Base-by-base conservation (phyloP, 148 eudicot species). In the Fagopyrum esculentum region DNA sequence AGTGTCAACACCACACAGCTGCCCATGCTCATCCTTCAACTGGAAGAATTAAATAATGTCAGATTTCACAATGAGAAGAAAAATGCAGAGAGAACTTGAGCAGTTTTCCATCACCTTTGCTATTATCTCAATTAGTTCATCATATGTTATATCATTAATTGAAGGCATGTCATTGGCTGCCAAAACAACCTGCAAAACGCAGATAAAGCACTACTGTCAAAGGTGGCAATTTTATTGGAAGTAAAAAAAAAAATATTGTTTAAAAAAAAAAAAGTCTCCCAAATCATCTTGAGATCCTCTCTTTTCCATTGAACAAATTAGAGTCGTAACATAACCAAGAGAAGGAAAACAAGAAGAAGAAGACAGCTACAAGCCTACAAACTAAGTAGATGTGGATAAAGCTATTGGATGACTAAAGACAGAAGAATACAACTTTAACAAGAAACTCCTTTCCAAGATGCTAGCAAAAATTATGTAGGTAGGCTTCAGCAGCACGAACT, bases 151-250 rank as follows among this genome's bases (percentile, higher is more conserved):
- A 79, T 96, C 99, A 71, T 96, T 96, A 44, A 96, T 92, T 49
- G 99, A 96, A 78, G 99, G 98, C 79, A 96, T 84, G 50, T 92
- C 99, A 83, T 92, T 96, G 75, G 98, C 98, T 70, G 99, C 97
- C 87, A 92, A 83, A 26, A 96, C 88, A 82, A 96, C 98, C 99
- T 95, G 91, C 78, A 83, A 54, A 54, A 49, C 7, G 10, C n/a
- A 60, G 29, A 0, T 60, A 0, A 60, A 26, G 66, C 35, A 7
- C 66, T 11, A 60, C 66, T n/a, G 66, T 60, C 22, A 3, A 60
- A 60, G 66, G 66, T n/a, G 66, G 29, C 13, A 49, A 9, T 12
- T 49, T 49, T 49, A 7, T 8, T 60, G 52, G 26, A 22, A 22
- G 26, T 22, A 22, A 22, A 22, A 22, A 22, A 22, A 22, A 22